A percentile compares a stretch with the other conserved stretches of the same genome.
phyloP scores from a whole-genome alignment of 1,284 basidiomycete genomes.

The Grifola frondosa region DNA sequence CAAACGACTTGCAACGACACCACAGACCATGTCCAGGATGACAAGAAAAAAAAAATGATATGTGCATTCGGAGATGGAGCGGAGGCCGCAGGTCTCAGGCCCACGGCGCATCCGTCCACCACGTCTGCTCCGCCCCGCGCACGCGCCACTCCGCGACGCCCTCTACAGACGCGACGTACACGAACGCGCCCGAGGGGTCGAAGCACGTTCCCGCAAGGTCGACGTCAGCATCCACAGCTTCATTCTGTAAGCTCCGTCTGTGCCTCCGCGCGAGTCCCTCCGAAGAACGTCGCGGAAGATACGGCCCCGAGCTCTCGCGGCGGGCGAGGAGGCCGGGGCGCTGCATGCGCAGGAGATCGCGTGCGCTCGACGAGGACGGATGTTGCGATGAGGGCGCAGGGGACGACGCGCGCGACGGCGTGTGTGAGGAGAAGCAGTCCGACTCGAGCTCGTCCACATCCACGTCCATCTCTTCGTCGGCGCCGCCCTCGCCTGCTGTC shows the following conservation, averaged over 20 bases:
- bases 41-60: too few relatives aligned
- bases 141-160: conserved; percentile 69
- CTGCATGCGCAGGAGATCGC: conserved; percentile 19
- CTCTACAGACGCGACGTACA: conserved; percentile 67
- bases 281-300: conserved; percentile 11
- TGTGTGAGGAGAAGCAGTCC: conserved; percentile 44
- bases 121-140: conserved; percentile 57
- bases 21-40: too few relatives aligned
- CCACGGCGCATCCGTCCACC: conserved; percentile 46
- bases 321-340: conserved; percentile 22
- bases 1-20: too few relatives aligned
- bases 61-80: too few relatives aligned
- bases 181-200: conserved; percentile 62
- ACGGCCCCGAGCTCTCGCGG: conserved; percentile 26
- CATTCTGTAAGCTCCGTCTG: conserved; percentile 32
- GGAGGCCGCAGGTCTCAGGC: conserved; percentile 19
- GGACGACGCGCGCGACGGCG: conserved; percentile 46
- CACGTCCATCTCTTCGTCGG: conserved; percentile 41
- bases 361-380: conserved; percentile 14
- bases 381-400: conserved; percentile 36
- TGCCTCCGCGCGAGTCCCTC: conserved; percentile 14
- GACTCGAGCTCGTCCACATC: conserved; percentile 44
- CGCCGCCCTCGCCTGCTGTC: conserved; percentile 19
- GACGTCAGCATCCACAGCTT: conserved; percentile 38
- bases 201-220: conserved; percentile 76